phyloP scores from a whole-genome alignment of 306 rosid species.

The Vigna trinervia region DNA sequence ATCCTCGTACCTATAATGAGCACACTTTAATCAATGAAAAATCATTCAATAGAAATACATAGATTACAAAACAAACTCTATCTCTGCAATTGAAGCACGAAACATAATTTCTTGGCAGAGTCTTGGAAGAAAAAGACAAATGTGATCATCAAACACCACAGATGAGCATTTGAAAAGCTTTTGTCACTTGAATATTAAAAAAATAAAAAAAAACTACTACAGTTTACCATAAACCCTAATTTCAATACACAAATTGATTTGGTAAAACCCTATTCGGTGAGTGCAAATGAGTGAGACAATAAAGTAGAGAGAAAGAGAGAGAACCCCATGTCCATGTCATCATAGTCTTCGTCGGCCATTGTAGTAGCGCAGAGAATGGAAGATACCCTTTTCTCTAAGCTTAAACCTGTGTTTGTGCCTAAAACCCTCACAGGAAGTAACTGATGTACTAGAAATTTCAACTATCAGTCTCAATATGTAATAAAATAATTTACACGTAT shows the following conservation, averaged over 20 bases:
- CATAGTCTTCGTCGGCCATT: slow-evolving; percentile 61
- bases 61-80: background rate
- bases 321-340: slow-evolving; percentile 54
- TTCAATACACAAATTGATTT: slow-evolving; percentile 10
- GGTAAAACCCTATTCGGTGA: background rate
- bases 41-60: background rate
- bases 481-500: no score
- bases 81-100: background rate
- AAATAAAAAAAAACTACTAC: no score
- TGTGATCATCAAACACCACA: background rate
- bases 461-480: no score
- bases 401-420: background rate
- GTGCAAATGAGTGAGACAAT: background rate
- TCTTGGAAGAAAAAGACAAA: background rate
- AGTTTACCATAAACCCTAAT: background rate
- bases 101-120: background rate
- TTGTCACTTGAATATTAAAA: background rate
- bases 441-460: background rate
- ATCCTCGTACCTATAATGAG: slow-evolving; percentile 73
- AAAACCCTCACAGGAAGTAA: background rate
- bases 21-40: slow-evolving; percentile 11
- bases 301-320: background rate
- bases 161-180: background rate
- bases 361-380: background rate
- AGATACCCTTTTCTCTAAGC: background rate